Conservation (phyloP, 2,329 filamentous ascomycete species). For the Ophiostoma montium region DNA sequence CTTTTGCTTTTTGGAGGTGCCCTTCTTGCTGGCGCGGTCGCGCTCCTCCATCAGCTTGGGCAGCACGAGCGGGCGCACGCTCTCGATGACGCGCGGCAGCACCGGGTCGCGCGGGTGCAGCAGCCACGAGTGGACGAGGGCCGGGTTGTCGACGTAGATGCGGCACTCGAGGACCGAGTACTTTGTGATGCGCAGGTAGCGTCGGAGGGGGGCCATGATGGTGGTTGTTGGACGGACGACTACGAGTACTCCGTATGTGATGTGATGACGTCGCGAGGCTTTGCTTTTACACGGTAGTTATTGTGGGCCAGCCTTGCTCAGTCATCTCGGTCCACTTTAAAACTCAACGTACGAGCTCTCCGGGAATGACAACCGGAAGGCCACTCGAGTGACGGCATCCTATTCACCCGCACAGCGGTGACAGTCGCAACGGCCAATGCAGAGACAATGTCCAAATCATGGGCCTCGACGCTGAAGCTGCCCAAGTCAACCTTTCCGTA, state of each 20-base stretch:
- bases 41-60: slow-evolving; percentile 85
- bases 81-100: slow-evolving; percentile 70
- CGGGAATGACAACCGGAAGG: background rate
- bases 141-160: slow-evolving; percentile 87
- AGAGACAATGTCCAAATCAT: slow-evolving; percentile 39
- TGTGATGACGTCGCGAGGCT: slow-evolving; percentile 5
- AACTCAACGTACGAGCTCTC: slow-evolving; percentile 1
- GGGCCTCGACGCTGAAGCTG: slow-evolving; percentile 61
- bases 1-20: slow-evolving; percentile 50
- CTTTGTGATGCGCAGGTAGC: slow-evolving; percentile 83
- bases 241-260: too few species aligned
- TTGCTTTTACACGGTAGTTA: too few species aligned
- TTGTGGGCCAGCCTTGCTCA: background rate
- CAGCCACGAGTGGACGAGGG: slow-evolving; percentile 70
- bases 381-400: background rate
- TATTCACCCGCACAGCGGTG: too few species aligned
- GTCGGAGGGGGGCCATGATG: slow-evolving; percentile 70
- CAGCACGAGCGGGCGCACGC: slow-evolving; percentile 70
- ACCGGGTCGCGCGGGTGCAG: slow-evolving; percentile 62
- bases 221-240: too few species aligned
- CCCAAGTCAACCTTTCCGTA: slow-evolving; percentile 63
- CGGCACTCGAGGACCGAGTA: slow-evolving; percentile 93
- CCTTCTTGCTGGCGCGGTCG: slow-evolving; percentile 47
- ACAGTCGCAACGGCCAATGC: slow-evolving; percentile 1
- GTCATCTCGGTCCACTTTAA: slow-evolving; percentile 4